Percentiles rank a stretch among this genome's conserved stretches.
Evolutionary conservation across 2,329 filamentous ascomycete species (phyloP).

Genomic region (Hypoxylon rubiginosum): DNA sequence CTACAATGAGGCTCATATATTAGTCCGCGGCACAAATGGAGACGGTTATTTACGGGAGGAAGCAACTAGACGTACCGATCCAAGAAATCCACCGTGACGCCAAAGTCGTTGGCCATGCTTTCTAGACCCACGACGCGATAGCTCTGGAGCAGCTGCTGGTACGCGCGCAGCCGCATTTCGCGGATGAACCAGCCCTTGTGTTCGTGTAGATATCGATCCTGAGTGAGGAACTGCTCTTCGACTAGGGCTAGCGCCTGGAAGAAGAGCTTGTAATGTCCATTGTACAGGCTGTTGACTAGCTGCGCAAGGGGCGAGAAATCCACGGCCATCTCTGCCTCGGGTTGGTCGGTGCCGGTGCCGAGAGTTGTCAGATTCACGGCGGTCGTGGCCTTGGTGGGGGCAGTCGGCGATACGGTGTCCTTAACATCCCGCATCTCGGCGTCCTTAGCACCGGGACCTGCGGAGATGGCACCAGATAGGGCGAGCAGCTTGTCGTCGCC

Average conservation of each 20-base stretch:
- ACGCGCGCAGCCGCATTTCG: constrained; percentile 96
- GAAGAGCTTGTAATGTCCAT: constrained; percentile 93
- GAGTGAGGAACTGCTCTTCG: constrained; percentile 92
- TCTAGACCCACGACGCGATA: constrained; percentile 97
- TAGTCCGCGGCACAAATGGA: not conserved
- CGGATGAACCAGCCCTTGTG: constrained; percentile 98
- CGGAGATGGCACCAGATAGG: constrained; percentile 82
- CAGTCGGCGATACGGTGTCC: constrained; percentile 63
- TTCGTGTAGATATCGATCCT: constrained; percentile 95
- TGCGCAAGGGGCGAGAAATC: constrained; percentile 91
- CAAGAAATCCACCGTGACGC: constrained; percentile 94
- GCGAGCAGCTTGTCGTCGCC: constrained; percentile 89
- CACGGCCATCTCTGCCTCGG: constrained; percentile 83
- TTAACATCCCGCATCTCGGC: constrained; percentile 79
- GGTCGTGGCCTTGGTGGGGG: constrained; percentile 67
- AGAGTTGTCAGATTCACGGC: constrained; percentile 91
- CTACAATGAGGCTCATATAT: constrained; percentile 59
- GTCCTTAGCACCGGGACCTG: constrained; percentile 81
- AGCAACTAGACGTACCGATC: constrained; percentile 76
- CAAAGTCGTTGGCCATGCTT: constrained; percentile 98
- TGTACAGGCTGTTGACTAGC: constrained; percentile 92
- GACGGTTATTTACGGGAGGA: not conserved
- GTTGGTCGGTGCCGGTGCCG: constrained; percentile 75
- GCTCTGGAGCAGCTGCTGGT: constrained; percentile 96
- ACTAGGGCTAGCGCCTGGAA: constrained; percentile 90